A percentile compares a stretch with the other conserved stretches of the same genome.
These are phyloP conservation scores for Camelina neglecta DNA, from an alignment of 345 rosid genomes.

Conservation along the genomic window DNA sequence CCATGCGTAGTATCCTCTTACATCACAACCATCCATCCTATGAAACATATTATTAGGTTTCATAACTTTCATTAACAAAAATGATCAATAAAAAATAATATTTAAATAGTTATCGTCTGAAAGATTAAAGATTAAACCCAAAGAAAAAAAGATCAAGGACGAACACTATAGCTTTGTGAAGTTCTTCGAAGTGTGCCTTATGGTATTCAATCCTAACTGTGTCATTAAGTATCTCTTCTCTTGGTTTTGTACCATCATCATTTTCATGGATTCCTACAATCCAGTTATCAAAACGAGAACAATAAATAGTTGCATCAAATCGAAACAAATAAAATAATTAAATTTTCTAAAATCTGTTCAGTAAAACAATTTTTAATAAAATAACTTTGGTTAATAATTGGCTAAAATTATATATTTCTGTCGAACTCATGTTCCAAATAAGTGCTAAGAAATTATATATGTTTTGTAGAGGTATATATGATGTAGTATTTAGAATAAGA, in stretches of 20 bases:
- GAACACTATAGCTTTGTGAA: conserved; percentile 40
- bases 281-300: neutral
- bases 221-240: conserved; percentile 36
- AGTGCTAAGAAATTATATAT: no score
- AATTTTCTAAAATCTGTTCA: no score
- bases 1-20: conserved; percentile 69
- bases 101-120: neutral
- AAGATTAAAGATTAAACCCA: neutral
- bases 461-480: no score
- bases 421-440: no score
- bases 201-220: conserved; percentile 37
- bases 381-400: no score
- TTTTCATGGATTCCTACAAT: conserved; percentile 29
- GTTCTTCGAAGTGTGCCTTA: conserved; percentile 37
- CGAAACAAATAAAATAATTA: no score
- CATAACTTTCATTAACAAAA: neutral
- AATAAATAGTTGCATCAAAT: neutral
- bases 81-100: neutral
- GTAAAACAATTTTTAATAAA: no score
- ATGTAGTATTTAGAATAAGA: no score
- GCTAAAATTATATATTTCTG: no score
- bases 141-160: conserved; percentile 18
- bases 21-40: conserved; percentile 51
- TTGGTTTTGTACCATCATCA: conserved; percentile 34
- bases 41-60: neutral